phyloP scores from a whole-genome alignment of 176 grass and related monocot genomes.

The Rhynchospora tenuis region DNA sequence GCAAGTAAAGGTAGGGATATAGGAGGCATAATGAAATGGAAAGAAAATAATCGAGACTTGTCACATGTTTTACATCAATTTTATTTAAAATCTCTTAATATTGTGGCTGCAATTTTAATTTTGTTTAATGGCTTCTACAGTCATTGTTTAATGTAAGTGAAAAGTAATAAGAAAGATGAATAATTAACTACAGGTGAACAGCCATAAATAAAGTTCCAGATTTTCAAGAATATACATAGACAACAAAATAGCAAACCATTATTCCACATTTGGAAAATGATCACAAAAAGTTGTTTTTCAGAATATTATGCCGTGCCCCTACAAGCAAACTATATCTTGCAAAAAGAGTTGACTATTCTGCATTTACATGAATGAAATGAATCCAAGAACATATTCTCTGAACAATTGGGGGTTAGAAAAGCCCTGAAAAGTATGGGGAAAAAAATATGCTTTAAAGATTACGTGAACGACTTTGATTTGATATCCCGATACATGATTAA shows the following conservation, averaged over 20 bases:
- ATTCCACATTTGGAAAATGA: conserved; percentile 11
- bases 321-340: background rate
- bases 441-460: conserved; percentile 24
- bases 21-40: too few species aligned
- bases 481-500: background rate
- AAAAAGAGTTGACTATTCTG: conserved; percentile 18
- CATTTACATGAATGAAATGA: conserved; percentile 1
- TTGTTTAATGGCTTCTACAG: too few species aligned
- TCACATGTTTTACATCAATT: too few species aligned
- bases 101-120: too few species aligned
- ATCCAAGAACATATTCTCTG: conserved; percentile 16
- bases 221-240: background rate
- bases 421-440: background rate
- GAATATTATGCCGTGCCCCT: background rate
- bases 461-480: background rate
- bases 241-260: conserved; percentile 7
- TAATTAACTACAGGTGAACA: background rate
- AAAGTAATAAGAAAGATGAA: background rate
- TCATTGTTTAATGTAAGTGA: background rate
- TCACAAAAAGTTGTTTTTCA: background rate
- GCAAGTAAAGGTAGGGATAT: too few species aligned
- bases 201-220: background rate
- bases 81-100: too few species aligned
- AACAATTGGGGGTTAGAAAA: conserved; percentile 2
- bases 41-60: too few species aligned